These are phyloP conservation scores for Chaetomiaceae sp. DNA, from an alignment of 2,329 filamentous ascomycete genomes.

Conservation along the genomic window DNA sequence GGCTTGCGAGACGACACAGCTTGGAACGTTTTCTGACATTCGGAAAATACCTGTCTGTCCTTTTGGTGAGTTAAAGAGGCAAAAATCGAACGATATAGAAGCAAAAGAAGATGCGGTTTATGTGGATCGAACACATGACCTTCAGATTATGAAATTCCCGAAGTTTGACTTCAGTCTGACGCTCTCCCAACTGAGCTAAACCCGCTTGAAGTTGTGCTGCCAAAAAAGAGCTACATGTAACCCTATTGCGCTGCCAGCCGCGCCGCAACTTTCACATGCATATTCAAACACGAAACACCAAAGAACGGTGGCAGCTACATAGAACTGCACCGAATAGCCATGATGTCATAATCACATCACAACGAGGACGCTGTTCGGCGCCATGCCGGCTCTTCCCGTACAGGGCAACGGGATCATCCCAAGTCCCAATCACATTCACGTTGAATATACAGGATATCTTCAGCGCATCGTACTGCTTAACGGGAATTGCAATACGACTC, in stretches of 20 bases:
- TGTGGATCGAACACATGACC: slow-evolving; percentile 28
- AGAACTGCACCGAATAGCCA: background rate
- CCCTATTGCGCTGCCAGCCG: background rate
- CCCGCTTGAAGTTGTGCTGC: slow-evolving; percentile 14
- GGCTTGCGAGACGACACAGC: too few species aligned
- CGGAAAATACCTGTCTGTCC: too few species aligned
- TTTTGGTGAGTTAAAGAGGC: too few species aligned
- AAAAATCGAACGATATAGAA: background rate
- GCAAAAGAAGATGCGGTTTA: slow-evolving; percentile 5
- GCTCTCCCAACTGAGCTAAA: slow-evolving; percentile 30
- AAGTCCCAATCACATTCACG: background rate
- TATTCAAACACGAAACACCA: too few species aligned
- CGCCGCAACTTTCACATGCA: slow-evolving; percentile 2
- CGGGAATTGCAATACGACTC: background rate
- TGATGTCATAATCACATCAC: slow-evolving; percentile 12
- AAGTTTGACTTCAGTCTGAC: slow-evolving; percentile 22
- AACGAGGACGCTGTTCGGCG: background rate
- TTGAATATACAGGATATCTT: background rate
- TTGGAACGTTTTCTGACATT: too few species aligned
- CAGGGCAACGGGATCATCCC: too few species aligned
- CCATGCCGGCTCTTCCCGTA: background rate
- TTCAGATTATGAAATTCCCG: slow-evolving; percentile 23
- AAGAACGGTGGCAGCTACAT: too few species aligned
- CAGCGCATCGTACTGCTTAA: background rate
- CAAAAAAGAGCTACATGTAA: background rate